These are phyloP conservation scores for Podila clonocystis DNA, from an alignment of 192 early-diverging fungal genomes.

Conservation along the genomic window DNA sequence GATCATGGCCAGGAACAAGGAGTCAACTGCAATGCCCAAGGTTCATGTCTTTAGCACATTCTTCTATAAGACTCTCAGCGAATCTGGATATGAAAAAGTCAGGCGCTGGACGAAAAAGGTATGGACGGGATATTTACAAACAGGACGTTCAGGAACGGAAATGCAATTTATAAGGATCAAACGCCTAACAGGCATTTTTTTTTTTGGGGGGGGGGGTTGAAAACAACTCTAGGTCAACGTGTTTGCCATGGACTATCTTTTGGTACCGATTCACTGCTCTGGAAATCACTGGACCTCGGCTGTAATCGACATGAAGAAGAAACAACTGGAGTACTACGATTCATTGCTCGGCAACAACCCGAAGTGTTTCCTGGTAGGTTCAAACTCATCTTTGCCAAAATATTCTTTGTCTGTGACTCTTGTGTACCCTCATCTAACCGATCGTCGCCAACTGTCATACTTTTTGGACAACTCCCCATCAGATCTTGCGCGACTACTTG, in stretches of 20 bases:
- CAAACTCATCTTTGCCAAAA: background rate
- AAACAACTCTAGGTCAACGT: conserved; percentile 62
- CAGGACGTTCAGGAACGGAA: too few relatives aligned
- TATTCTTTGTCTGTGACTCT: too few relatives aligned
- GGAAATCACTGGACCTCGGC: conserved; percentile 57
- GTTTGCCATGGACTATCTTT: conserved; percentile 79
- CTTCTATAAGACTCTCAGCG: conserved; percentile 80
- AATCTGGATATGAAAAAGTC: conserved; percentile 78
- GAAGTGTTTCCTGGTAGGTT: conserved; percentile 55
- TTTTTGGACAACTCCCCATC: background rate
- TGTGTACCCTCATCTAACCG: too few relatives aligned
- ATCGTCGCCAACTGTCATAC: background rate
- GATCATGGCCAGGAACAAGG: conserved; percentile 70
- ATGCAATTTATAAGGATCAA: background rate
- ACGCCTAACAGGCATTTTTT: too few relatives aligned
- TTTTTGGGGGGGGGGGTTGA: too few relatives aligned
- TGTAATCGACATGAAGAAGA: conserved; percentile 59
- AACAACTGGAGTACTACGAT: conserved; percentile 84
- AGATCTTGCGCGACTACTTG: conserved; percentile 76
- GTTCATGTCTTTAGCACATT: conserved; percentile 94
- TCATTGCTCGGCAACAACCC: conserved; percentile 76
- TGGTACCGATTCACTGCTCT: conserved; percentile 88
- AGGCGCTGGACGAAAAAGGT: conserved; percentile 84
- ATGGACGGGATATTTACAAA: conserved; percentile 7
- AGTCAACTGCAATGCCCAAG: conserved; percentile 57